Evolutionary conservation across 305 asterid species (phyloP), one percentile per base, ranked within the genome.

Genomic region (Rubia balearica): DNA sequence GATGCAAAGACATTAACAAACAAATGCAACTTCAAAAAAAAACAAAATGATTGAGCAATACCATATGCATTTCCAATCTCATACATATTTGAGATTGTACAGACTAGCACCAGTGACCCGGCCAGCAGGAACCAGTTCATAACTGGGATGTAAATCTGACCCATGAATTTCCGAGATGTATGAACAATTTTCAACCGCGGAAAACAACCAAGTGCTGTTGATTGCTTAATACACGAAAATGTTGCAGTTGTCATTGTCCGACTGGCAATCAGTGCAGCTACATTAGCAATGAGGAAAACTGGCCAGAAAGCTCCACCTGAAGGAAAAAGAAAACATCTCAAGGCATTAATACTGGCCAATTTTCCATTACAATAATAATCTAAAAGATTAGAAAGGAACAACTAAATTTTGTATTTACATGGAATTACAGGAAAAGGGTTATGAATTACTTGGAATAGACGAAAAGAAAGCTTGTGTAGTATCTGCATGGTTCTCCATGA

Each of bases 61-160:
- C 99, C 99, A 75, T 95, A 95, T 78, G 99, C 99, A 88, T 90
- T 95, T 78, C 99, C 99, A 67, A 95, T 95, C 91, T 95, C 99
- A 71, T 95, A 90, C 75, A 89, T 87, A 79, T 85, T 95, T 75
- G 98, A 88, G 83, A 95, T 95, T 57, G 90, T 85, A 89, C 98
- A 92, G 80, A 95, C 98, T 66, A 95, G 76, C 74, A 92, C 83
- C 82, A 95, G 81, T 5, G 99, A 87, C 17, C 88, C 81, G 36
- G 77, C 94, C 84, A 95, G 90, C 49, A 95, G 83, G 84, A 95
- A 91, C 99, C 98, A 95, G 82, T 95, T 95, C 96, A 95, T 90
- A 83, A 83, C 96, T 49, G 99, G 99, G 76, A 95, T 95, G 71
- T 95, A 95, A 73, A 95, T 95, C 79, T 95, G 99, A 72, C 98